Evolutionary conservation across 495 filamentous ascomycete species (phyloP), one percentile per base, ranked within the genome.

Genomic region (Hapsidospora chrysogenum): DNA sequence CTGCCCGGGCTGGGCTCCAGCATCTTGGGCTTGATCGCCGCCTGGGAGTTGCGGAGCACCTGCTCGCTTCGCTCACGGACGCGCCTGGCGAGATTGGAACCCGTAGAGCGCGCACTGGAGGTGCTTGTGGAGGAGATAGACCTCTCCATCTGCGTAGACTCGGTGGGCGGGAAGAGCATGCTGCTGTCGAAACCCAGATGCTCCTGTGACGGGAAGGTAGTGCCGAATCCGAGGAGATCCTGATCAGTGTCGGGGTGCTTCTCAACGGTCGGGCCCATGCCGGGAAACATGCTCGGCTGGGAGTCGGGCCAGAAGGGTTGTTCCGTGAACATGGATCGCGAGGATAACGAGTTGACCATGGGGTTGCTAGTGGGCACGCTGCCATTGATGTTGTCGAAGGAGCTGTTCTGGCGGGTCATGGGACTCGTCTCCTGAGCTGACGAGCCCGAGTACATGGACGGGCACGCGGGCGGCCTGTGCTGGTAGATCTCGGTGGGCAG

Each of bases 321-420:
- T n/a, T n/a, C n/a, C n/a, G n/a, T n/a, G 23, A 11, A 6, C 23
- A 26, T 26, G 23, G 6, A 6, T 11, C 11, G 23, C 23, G 23
- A 6, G 6, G 23, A 26, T 26, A 11, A 6, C 23, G 23, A 26
- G 23, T 26, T 6, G 23, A 26, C 23, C 23, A 26, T 26, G 23
- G 23, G 23, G 6, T 6, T 26, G 23, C 23, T 26, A 6, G 23
- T 11, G 23, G 6, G 23, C 23, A 26, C 6, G 6, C 23, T 11
- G 6, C n/a, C n/a, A n/a, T n/a, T n/a, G n/a, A n/a, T n/a, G n/a
- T 6, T 26, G 23, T 6, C 52, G 40, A 60, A 31, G 17, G 37
- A 9, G 41, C 62, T 66, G 37, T 58, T 60, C 27, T 53, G 50
- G 28, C 62, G 50, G 1, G 54, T 58, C 62, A 66, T 64, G 29